A percentile compares a stretch with the other conserved stretches of the same genome.
Conservation (phyloP, 331 rosid genomes). For the Quercus phellos region DNA sequence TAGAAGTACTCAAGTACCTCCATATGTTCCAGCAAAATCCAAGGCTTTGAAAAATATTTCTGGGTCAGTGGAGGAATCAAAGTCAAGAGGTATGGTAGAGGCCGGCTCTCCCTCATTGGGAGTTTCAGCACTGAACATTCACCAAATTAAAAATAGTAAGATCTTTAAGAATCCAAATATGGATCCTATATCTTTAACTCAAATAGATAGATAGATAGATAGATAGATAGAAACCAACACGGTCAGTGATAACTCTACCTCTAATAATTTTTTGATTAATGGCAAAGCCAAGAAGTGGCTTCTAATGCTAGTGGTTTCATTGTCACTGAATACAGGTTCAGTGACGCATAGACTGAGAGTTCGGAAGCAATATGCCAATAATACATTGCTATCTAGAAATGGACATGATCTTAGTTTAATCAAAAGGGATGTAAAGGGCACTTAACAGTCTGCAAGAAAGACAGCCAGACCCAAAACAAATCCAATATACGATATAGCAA, state of each 20-base stretch:
- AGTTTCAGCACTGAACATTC: slow-evolving; percentile 55
- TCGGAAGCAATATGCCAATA: background rate
- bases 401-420: background rate
- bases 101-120: slow-evolving; percentile 46
- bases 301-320: background rate
- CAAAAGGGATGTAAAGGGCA: slow-evolving; percentile 10
- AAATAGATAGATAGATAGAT: background rate
- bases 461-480: slow-evolving; percentile 72
- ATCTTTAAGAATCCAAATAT: background rate
- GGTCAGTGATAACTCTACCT: background rate
- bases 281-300: background rate
- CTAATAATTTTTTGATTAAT: background rate
- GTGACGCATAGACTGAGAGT: background rate
- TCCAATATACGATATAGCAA: slow-evolving; percentile 75
- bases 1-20: slow-evolving; percentile 55
- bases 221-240: no score
- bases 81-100: slow-evolving; percentile 56
- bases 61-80: slow-evolving; percentile 64
- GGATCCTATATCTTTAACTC: background rate
- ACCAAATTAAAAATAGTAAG: background rate
- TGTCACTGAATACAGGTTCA: background rate
- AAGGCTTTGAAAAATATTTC: slow-evolving; percentile 69
- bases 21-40: slow-evolving; percentile 77
- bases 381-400: background rate
- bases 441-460: slow-evolving; percentile 77